These are phyloP conservation scores for Nemania abortiva DNA, from an alignment of 2,329 filamentous ascomycete species.

Conservation along the genomic window DNA sequence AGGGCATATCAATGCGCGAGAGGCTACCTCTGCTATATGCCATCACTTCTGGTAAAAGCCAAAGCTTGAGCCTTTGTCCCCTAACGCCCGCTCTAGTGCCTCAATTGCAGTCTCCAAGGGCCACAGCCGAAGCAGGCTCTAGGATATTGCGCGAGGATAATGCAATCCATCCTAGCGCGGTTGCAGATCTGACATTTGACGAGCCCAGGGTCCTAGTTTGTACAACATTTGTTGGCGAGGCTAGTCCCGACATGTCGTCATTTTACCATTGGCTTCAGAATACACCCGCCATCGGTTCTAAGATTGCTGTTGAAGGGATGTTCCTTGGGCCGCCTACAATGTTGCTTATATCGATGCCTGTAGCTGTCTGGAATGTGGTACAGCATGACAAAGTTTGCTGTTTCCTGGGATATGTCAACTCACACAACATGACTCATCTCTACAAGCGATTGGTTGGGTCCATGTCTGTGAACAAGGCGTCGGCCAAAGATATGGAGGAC, in stretches of 20 bases:
- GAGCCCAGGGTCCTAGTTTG: constrained; percentile 74
- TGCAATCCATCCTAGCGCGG: constrained; percentile 61
- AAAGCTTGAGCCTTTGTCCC: constrained; percentile 66
- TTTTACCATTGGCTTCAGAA: constrained; percentile 76
- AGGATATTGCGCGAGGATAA: constrained; percentile 55
- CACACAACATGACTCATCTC: constrained; percentile 74
- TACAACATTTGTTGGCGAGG: constrained; percentile 74
- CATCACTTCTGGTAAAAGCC: constrained; percentile 65
- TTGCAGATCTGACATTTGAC: constrained; percentile 70
- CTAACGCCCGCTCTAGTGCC: constrained; percentile 52
- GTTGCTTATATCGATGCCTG: constrained; percentile 74
- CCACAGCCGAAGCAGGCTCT: constrained; percentile 47
- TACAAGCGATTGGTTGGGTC: constrained; percentile 70
- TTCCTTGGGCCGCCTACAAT: constrained; percentile 75
- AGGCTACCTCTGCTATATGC: constrained; percentile 66
- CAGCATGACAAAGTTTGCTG: constrained; percentile 76
- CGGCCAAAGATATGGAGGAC: constrained; percentile 67
- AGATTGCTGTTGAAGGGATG: constrained; percentile 75
- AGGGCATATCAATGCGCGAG: constrained; percentile 51
- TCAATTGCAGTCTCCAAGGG: constrained; percentile 50
- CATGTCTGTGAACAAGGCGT: constrained; percentile 58
- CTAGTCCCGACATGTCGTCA: constrained; percentile 73
- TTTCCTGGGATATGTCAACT: constrained; percentile 74
- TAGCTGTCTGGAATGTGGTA: constrained; percentile 72
- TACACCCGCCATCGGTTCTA: constrained; percentile 66